Evolutionary conservation across 2,329 filamentous ascomycete species (phyloP), one percentile per base, ranked within the genome.

Genomic region (Alternaria angustiovoidea): DNA sequence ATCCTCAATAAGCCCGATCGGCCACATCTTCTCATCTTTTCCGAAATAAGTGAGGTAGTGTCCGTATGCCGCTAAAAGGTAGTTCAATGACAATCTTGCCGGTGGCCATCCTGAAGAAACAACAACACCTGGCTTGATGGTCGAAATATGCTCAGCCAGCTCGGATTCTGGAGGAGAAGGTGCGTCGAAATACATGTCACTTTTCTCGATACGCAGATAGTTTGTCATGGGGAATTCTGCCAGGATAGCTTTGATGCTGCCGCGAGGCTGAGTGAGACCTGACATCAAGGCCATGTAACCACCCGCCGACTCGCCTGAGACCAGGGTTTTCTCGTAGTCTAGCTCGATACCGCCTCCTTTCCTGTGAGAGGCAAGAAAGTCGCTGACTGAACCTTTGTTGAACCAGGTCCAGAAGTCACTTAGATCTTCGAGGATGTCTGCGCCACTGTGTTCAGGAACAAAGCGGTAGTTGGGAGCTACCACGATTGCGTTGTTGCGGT

Each of bases 381-480:
- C 36, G 4, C 44, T 18, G 11, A 71, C 36, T 1, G 58, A 53
- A 20, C 57, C 65, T 8, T 32, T 26, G 22, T 59, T 46, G 41
- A 83, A 63, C 84, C 84, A 86, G 5, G 60, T 62, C 81, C 81
- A 86, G 67, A 85, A 83, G 61, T 83, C 81, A 8, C 71, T 54
- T 1, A 86, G 60, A 65, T 86, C 84, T 6, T 78, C 67, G 24
- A 85, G 74, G 57, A 85, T 82, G 16, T 86, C 81, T 3, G 72
- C 48, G 34, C 82, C 81, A 20, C 57, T 81, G 54, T 80, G 75
- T 59, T 85, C 83, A 22, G 84, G 84, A n/a, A 84, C 61, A 4
- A 86, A 79, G 8, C 84, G 83, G 73, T 87, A 84, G 68, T 84
- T 81, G 0, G 83, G 80, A 1, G 79, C 73, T 7, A 86, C 66